Conservation (phyloP, 441 rosid species). For the Arabidopsis hybrid region DNA sequence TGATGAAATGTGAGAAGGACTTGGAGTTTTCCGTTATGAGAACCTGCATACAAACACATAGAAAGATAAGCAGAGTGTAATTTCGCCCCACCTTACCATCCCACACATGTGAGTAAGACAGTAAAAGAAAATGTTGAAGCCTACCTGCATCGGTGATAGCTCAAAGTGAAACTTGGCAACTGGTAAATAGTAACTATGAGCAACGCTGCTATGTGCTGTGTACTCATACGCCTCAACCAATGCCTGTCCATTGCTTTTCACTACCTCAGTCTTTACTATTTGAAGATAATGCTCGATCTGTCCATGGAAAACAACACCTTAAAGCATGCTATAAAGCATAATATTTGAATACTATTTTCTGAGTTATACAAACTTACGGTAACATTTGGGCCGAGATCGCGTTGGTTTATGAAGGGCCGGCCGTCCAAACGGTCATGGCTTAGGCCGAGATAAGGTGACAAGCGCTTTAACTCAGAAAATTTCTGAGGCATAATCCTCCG, state of each 20-base stretch:
- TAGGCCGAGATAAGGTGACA: conserved; percentile 80
- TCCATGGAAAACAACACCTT: conserved; percentile 33
- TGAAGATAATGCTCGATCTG: conserved; percentile 99
- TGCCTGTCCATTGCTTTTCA: conserved; percentile 54
- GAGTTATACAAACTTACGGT: conserved; percentile 67
- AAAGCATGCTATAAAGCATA: neutral
- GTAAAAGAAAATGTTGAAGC: conserved; percentile 10
- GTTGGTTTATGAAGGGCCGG: conserved; percentile 79
- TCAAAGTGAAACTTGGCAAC: conserved; percentile 92
- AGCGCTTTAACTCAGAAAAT: conserved; percentile 66
- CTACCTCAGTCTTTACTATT: conserved; percentile 91
- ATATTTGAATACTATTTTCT: conserved; percentile 49
- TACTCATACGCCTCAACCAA: conserved; percentile 88
- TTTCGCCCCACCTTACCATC: neutral
- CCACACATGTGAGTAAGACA: conserved; percentile 12
- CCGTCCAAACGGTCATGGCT: conserved; percentile 89
- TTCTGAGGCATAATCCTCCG: conserved; percentile 62
- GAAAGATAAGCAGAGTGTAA: conserved; percentile 20
- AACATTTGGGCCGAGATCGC: conserved; percentile 82
- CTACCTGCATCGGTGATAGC: conserved; percentile 99
- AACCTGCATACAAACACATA: conserved; percentile 56
- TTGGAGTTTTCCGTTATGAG: conserved; percentile 76
- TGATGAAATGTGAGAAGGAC: conserved; percentile 93
- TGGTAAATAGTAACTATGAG: conserved; percentile 76
- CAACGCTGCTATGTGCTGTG: conserved; percentile 96